Evolutionary conservation across 306 rosid genomes (phyloP).

Genomic region (Cyclanthera cordifolia): DNA sequence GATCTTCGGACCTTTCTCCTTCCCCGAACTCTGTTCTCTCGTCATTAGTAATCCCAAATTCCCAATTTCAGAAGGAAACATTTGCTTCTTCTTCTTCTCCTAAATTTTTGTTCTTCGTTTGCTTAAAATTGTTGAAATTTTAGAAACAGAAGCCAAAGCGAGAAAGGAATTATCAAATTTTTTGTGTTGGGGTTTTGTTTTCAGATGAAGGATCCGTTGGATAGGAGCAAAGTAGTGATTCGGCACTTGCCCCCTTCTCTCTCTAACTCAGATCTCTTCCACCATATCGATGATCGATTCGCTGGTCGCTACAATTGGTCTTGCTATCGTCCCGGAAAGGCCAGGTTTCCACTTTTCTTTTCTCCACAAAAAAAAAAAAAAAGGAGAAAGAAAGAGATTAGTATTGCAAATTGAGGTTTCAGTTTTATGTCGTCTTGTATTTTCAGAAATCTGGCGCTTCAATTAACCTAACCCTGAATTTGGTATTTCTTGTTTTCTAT

Average conservation of each 20-base stretch:
- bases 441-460: not conserved
- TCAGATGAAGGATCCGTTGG: slow-evolving; percentile 54
- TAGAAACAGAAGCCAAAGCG: not conserved
- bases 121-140: slow-evolving; percentile 16
- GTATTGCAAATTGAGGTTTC: too few species aligned
- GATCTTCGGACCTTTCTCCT: too few species aligned
- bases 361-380: too few species aligned
- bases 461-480: not conserved
- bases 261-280: slow-evolving; percentile 64
- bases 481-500: not conserved
- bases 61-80: too few species aligned
- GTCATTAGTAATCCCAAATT: not conserved
- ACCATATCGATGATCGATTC: slow-evolving; percentile 53
- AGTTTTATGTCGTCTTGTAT: not conserved
- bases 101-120: not conserved
- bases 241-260: slow-evolving; percentile 91
- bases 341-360: slow-evolving; percentile 24
- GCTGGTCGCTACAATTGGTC: slow-evolving; percentile 57
- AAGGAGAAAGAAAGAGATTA: too few species aligned
- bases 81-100: not conserved
- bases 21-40: too few species aligned
- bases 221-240: slow-evolving; percentile 66
- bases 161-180: not conserved
- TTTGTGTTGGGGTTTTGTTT: too few species aligned
- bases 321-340: slow-evolving; percentile 66